Base-by-base conservation (phyloP, 495 filamentous ascomycete genomes). In the Aspergillus nanangensis region DNA sequence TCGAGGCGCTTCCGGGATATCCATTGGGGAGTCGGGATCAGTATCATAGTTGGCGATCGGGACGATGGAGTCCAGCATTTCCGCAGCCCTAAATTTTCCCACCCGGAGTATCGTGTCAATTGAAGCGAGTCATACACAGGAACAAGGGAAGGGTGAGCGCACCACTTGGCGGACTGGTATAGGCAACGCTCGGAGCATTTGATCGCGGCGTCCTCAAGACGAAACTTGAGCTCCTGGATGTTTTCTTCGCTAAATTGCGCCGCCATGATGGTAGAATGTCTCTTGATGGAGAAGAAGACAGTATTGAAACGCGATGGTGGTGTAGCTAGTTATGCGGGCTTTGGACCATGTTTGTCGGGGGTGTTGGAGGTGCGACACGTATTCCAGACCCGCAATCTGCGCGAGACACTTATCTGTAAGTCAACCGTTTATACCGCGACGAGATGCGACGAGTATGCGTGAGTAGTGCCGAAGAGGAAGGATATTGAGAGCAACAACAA, bases 131-230 rank as follows among this genome's bases (percentile, higher is more conserved):
- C 19, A 37, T 9, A 18, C 38, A 35, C 8, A 38, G 17, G 31
- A 31, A 24, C 17, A 42, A 17, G 18, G 43, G 27, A 41, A 31
- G 27, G 15, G 19, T 33, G 8, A 27, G 34, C 54, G 34, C 78
- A 96, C 93, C 94, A 97, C 83, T 97, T 99, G 11, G 94, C 83
- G 13, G 90, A 90, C 52, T 96, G 90, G 63, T 96, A 97, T 3
- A 99, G 79, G 70, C 94, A 95, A 59, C 94, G 74, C 53, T 99
- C 94, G 1, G 88, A 93, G 72, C 90, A 96, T 57, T 90, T 89
- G 2, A 95, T 76, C 0, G 88, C 82, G 18, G 92, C 89, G 46
- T 86, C 82, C 59, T 95, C 87, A 34, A 97, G 75, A 8, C 83
- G 76, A 19, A 72, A 76, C 59, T 81, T 75, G 21, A 85, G 65